Base-by-base conservation (phyloP, 2,329 filamentous ascomycete genomes). In the Fusarium subglutinans region DNA sequence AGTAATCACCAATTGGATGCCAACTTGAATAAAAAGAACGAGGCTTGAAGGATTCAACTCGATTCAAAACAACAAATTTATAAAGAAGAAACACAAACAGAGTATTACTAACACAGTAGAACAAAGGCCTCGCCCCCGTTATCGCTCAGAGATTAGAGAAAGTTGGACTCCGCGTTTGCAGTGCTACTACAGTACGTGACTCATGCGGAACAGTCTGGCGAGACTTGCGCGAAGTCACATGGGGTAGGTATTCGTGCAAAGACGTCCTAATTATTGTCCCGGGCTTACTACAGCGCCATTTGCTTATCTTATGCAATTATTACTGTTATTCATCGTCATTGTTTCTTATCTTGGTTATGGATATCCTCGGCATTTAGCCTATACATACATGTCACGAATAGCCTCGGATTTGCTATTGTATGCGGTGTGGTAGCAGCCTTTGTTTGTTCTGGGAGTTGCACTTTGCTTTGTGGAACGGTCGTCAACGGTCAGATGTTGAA, bases 141-240 rank as follows among this genome's bases (percentile, higher is more conserved):
- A 73, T 75, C 69, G 73, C 72, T 66, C 20, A 14, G 44, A 30
- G 26, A 24, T 28, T 45, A 6, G 24, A 35, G 45, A 64, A 63
- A 18, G 33, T 47, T 33, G 44, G 64, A 63, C 48, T 69, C 53
- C 66, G 66, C 66, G 68, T 43, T 48, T 59, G 41, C 26, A 48
- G 50, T 63, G 48, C 56, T 57, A 68, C 51, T 57, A 68, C 35
- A 28, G 51, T 40, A 55, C 69, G 77, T 79, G 77, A 79, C 76
- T 79, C 74, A 79, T 77, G 67, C 62, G 69, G 66, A 57, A 69
- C 54, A 65, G 54, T 22, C 37, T 70, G 69, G 68, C 78, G 78
- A 80, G 72, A 77, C 54, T 78, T 53, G 69, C 79, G 78, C 78
- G 76, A 77, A 77, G 78, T 79, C 78, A 80, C 78, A 79, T 80